Evolutionary conservation across 768 basidiomycete species (phyloP), one percentile per base, ranked within the genome.

Genomic region (Mycena alexandri): DNA sequence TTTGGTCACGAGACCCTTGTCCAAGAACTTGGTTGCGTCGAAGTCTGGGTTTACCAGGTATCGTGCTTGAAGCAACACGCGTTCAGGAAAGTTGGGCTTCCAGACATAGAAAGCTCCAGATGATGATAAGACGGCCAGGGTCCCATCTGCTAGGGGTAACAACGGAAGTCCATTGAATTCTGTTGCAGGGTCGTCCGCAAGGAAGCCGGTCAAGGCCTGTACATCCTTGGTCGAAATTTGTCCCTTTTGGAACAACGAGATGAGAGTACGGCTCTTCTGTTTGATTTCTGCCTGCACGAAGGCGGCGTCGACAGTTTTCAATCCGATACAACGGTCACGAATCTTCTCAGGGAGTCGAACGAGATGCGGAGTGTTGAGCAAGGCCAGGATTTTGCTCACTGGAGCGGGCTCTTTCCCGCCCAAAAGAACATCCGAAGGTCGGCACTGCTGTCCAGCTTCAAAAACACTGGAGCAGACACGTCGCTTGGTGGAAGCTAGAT

Each of bases 61-160:
- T 34, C 71, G 34, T 9, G 55, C 29, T 3, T 65, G 64, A 67
- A 80, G 82, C 58, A 75, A 70, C 3, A 41, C 61, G 9, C 46
- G 55, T 41, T 61, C 63, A 4, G 60, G 46, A 34, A 58, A 36
- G 9, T 72, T 66, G 5, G 76, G 71, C 38, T 42, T 73, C 75
- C 77, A 80, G 3, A 76, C 63, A 50, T 75, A 82, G 55, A 78
- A 76, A 6, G 59, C 55, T 36, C 61, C 62, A n/a, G 52, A 61
- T 10, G 54, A 34, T 44, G 75, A 29, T 11, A 84, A 73, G 2
- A 63, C 67, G 2, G 73, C 78, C 50, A 79, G 79, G 0, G 64
- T 74, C 8, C 73, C 78, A 63, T 82, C 69, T 21, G 78, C 75
- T n/a, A 84, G 73, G 7, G 81, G 82, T 1, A 85, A 61, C 3